Evolutionary conservation across 352 stramenopile genomes (phyloP).

Genomic region (Pythium vanterpoolii): DNA sequence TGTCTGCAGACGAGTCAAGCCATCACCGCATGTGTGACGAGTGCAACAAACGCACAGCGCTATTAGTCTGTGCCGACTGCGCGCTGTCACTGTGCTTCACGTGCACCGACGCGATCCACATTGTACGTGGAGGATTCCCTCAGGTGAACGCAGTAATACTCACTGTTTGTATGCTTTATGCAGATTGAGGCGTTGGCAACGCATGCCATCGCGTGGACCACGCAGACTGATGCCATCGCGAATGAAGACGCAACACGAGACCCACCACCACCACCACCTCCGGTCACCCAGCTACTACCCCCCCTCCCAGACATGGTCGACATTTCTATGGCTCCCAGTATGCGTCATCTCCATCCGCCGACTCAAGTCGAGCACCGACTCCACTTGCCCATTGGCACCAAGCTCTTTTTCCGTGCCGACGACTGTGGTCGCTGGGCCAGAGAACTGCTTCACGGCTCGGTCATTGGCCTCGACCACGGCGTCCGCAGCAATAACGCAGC

Average conservation of each 20-base stretch:
- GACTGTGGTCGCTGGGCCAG: slow-evolving; percentile 46
- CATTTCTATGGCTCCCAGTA: not conserved
- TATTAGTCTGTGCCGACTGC: slow-evolving; percentile 49
- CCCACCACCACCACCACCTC: not conserved
- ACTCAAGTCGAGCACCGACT: slow-evolving; percentile 32
- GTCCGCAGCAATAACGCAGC: slow-evolving; percentile 3
- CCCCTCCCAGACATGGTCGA: not conserved
- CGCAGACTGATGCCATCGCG: not conserved
- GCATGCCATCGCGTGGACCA: not conserved
- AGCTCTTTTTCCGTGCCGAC: slow-evolving; percentile 49
- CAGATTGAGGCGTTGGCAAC: not conserved
- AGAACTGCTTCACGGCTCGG: slow-evolving; percentile 55
- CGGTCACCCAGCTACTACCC: not conserved
- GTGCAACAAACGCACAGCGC: slow-evolving; percentile 28
- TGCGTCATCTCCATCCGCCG: slow-evolving; percentile 1
- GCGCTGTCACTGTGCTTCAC: slow-evolving; percentile 44
- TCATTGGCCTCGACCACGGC: slow-evolving; percentile 28
- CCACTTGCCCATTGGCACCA: slow-evolving; percentile 32
- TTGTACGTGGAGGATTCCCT: slow-evolving; percentile 33
- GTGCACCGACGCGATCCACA: slow-evolving; percentile 74
- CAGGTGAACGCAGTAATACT: not conserved
- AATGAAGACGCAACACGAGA: not conserved
- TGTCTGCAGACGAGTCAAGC: not conserved
- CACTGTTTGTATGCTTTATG: not conserved
- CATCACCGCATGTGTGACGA: slow-evolving; percentile 40